phyloP scores from a whole-genome alignment of 129 eudicot species.

The Artemisia tridentata region DNA sequence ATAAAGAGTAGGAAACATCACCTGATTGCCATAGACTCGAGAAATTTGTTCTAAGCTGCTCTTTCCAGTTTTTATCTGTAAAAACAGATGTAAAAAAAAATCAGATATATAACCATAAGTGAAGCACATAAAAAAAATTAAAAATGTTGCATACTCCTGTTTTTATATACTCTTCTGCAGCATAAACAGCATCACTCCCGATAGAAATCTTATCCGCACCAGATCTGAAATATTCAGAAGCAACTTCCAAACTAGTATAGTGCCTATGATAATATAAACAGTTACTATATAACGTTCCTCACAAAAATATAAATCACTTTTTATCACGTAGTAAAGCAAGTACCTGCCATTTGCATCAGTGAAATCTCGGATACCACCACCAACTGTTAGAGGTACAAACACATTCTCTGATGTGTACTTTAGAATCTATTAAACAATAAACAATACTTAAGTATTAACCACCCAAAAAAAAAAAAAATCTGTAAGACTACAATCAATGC shows the following conservation, averaged over 20 bases:
- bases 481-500: too few relatives aligned
- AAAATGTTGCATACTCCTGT: constrained; percentile 61
- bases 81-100: background rate
- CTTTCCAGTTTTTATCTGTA: constrained; percentile 79
- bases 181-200: constrained; percentile 99
- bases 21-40: constrained; percentile 97
- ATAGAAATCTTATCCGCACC: constrained; percentile 97
- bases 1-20: constrained; percentile 14
- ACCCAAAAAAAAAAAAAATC: background rate
- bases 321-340: background rate
- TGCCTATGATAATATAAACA: constrained; percentile 38
- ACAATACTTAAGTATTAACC: constrained; percentile 3
- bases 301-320: background rate
- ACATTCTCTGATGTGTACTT: constrained; percentile 81
- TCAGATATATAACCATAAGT: background rate
- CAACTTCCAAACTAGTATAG: constrained; percentile 97
- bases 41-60: constrained; percentile 98
- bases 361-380: constrained; percentile 98
- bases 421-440: constrained; percentile 51
- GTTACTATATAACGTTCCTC: background rate
- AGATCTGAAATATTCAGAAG: constrained; percentile 95
- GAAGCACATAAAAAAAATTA: background rate
- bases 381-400: constrained; percentile 97
- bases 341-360: constrained; percentile 97
- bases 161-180: constrained; percentile 84